These are phyloP conservation scores for Hibiscus tridactylites DNA, from an alignment of 345 rosid genomes.

Conservation along the genomic window DNA sequence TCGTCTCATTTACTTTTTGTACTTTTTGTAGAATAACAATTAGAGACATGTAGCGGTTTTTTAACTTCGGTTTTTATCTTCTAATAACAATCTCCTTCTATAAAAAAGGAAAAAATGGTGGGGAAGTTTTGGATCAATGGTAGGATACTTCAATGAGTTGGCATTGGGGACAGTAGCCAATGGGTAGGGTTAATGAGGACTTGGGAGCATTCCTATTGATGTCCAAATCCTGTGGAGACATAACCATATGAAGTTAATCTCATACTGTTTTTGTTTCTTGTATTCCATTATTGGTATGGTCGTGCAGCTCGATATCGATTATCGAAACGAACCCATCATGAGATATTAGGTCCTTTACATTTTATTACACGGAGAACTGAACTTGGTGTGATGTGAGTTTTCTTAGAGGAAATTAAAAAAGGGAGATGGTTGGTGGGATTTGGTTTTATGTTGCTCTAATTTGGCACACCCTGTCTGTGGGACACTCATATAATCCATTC, in stretches of 20 bases:
- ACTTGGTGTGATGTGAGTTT: background rate
- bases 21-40: no score
- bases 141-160: background rate
- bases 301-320: background rate
- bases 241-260: constrained; percentile 8
- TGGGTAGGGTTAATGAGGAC: background rate
- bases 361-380: background rate
- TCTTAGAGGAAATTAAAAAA: background rate
- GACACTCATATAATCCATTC: constrained; percentile 1
- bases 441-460: constrained; percentile 10
- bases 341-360: background rate
- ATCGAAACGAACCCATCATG: background rate
- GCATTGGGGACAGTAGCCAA: background rate
- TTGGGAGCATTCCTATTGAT: background rate
- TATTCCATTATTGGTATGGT: background rate
- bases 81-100: no score
- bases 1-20: no score
- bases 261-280: background rate
- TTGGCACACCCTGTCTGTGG: constrained; percentile 24
- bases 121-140: background rate
- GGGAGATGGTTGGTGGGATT: constrained; percentile 5
- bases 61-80: no score
- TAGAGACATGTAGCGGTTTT: no score
- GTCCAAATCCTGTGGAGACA: constrained; percentile 8
- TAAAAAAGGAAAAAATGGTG: background rate